A percentile compares a stretch with the other conserved stretches of the same genome.
These are phyloP conservation scores for Pseudomonodictys pantanalensis DNA, from an alignment of 495 filamentous ascomycete genomes.

Conservation along the genomic window DNA sequence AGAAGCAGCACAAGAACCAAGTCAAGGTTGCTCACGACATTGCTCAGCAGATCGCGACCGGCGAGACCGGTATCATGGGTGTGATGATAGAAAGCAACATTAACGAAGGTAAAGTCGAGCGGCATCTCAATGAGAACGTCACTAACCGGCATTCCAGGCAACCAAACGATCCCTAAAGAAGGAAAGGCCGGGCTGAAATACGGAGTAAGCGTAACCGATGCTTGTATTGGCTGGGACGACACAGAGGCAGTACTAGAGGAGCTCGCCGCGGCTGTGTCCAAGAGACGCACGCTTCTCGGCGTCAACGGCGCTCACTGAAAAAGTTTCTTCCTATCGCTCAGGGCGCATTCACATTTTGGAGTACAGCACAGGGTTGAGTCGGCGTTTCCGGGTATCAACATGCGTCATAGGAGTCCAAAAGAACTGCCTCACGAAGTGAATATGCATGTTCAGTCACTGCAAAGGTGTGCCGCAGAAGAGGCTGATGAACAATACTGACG, in stretches of 20 bases:
- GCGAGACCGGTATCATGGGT: constrained; percentile 88
- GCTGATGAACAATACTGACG: too few species aligned
- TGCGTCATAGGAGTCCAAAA: background rate
- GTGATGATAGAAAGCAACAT: constrained; percentile 99
- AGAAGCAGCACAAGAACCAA: constrained; percentile 96
- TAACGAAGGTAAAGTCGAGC: constrained; percentile 67
- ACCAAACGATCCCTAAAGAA: constrained; percentile 87
- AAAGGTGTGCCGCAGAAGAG: too few species aligned
- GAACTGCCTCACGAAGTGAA: background rate
- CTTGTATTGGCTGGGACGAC: constrained; percentile 92
- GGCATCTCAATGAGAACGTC: background rate
- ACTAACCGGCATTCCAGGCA: constrained; percentile 51
- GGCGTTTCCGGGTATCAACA: constrained; percentile 20
- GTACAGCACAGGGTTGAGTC: constrained; percentile 11
- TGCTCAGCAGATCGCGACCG: constrained; percentile 77
- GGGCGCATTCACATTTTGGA: background rate
- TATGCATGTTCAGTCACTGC: background rate
- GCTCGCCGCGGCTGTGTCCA: constrained; percentile 77
- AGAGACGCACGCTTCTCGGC: constrained; percentile 53
- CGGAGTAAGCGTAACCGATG: constrained; percentile 96
- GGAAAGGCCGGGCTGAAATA: constrained; percentile 88
- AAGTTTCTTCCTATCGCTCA: background rate
- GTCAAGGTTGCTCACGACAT: constrained; percentile 85
- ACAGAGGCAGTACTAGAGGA: constrained; percentile 77
- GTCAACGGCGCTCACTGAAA: constrained; percentile 31